Base-by-base conservation (phyloP, 202 grass and related monocot genomes). In the Schoenoplectus tabernaemontani region DNA sequence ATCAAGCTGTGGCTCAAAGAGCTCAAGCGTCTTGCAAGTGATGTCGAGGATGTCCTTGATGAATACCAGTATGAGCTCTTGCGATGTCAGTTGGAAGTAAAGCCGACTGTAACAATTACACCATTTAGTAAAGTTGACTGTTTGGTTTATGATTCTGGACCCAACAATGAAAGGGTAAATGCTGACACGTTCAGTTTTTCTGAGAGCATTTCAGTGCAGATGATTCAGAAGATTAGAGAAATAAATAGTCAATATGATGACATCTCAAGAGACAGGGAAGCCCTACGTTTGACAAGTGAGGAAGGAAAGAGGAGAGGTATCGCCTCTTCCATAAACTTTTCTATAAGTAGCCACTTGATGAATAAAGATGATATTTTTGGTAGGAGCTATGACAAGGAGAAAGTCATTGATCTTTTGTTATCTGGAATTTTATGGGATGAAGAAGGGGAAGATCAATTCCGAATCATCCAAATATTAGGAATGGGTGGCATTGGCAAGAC, bases 401-500 rank as follows among this genome's bases (percentile, higher is more conserved):
- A 9, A 15, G 70, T 88, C 10, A 26, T 85, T 24, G 7, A 85
- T 5, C 7, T 32, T 0, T 4, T 82, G 24, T 8, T 57, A 0
- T 3, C n/a, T 2, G 48, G 78, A 61, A 48, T 79, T 32, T 69
- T 69, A 44, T 26, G 23, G 43, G 56, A 30, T 73, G 32, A 81
- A 48, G 64, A 74, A 26, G 80, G 9, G 17, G 6, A 17, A 57
- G 46, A 76, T 32, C 72, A 50, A 12, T 44, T 87, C 22, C 13
- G 39, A 2, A 61, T 87, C 64, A 39, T 91, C 32, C 83, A 86
- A 44, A 74, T 88, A 78, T 62, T 85, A 20, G 89, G 85, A 81
- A 82, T 86, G 59, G 83, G 83, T 16, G 89, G 89, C 23, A 66
- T 91, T 68, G 86, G 89, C 13, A 91, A 91, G 80, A 84, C 89